These are phyloP conservation scores for Thalassiosira hispida DNA, from an alignment of 352 stramenopile genomes.

Conservation along the genomic window DNA sequence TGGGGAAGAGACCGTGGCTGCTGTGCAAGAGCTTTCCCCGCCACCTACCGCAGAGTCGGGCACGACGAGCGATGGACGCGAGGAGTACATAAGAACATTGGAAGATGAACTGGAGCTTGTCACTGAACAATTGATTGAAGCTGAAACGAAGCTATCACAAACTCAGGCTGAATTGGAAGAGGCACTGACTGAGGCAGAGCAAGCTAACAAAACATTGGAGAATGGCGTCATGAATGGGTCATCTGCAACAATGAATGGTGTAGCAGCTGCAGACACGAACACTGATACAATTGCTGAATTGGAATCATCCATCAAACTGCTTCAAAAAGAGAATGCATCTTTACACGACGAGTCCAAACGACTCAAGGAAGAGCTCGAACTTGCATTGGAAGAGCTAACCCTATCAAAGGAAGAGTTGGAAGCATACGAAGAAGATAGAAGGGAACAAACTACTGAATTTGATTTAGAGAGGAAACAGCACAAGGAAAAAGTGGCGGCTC, in stretches of 20 bases:
- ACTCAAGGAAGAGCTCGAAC: constrained; percentile 61
- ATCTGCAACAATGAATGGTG: constrained; percentile 2
- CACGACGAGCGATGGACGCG: constrained; percentile 39
- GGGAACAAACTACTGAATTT: constrained; percentile 19
- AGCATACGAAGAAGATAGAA: constrained; percentile 53
- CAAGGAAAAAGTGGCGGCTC: constrained; percentile 44
- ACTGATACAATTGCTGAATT: constrained; percentile 31
- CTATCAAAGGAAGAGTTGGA: constrained; percentile 69
- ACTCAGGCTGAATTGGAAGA: constrained; percentile 67
- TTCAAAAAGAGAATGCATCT: constrained; percentile 65
- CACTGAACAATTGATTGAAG: constrained; percentile 84
- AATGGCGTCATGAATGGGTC: constrained; percentile 7
- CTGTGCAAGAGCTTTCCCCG: background rate
- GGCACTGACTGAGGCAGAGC: constrained; percentile 44
- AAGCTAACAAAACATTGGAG: background rate
- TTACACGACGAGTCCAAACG: constrained; percentile 57
- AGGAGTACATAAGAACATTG: constrained; percentile 81
- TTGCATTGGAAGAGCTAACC: constrained; percentile 68
- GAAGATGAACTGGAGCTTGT: constrained; percentile 85
- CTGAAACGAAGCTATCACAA: constrained; percentile 71
- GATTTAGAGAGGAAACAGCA: constrained; percentile 47
- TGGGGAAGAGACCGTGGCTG: background rate
- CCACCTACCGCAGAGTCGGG: background rate
- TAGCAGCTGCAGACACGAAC: background rate
- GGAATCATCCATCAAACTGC: constrained; percentile 33